These are phyloP conservation scores for Calonectria naviculata DNA, from an alignment of 2,329 filamentous ascomycete genomes.

Conservation along the genomic window DNA sequence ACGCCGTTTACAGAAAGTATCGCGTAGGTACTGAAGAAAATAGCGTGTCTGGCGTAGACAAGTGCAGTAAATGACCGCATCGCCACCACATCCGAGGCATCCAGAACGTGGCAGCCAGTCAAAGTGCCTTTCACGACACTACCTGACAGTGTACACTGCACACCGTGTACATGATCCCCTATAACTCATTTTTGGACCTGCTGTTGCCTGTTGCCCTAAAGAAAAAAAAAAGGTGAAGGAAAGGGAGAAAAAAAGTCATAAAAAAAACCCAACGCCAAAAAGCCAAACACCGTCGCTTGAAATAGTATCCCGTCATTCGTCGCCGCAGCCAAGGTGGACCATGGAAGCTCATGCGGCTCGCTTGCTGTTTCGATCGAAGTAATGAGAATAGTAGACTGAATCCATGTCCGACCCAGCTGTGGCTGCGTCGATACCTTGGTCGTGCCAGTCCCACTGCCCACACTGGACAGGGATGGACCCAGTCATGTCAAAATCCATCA, in stretches of 20 bases:
- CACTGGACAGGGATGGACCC: conserved; percentile 34
- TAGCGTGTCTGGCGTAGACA: neutral
- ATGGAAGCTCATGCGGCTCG: neutral
- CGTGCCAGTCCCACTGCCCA: conserved; percentile 43
- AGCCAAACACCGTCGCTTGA: conserved; percentile 1
- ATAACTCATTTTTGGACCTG: neutral
- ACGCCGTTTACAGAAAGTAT: conserved; percentile 6
- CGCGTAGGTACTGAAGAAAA: neutral
- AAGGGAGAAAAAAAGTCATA: neutral
- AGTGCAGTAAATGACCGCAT: neutral
- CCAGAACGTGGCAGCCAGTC: neutral
- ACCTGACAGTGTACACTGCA: conserved; percentile 11
- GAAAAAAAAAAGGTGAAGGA: neutral
- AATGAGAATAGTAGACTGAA: conserved; percentile 22
- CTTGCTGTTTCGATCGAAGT: conserved; percentile 22
- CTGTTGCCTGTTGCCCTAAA: conserved; percentile 13
- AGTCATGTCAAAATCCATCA: conserved; percentile 44
- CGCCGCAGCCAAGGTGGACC: neutral
- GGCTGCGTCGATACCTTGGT: conserved; percentile 30
- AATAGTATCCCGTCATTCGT: neutral
- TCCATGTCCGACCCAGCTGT: conserved; percentile 34
- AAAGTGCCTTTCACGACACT: neutral
- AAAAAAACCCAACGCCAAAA: neutral
- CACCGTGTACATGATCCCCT: conserved; percentile 18
- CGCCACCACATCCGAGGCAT: neutral